Evolutionary conservation across 1,139 yeast genomes (phyloP), one percentile per base, ranked within the genome.

Genomic region (Suhomyces chickasaworum): DNA sequence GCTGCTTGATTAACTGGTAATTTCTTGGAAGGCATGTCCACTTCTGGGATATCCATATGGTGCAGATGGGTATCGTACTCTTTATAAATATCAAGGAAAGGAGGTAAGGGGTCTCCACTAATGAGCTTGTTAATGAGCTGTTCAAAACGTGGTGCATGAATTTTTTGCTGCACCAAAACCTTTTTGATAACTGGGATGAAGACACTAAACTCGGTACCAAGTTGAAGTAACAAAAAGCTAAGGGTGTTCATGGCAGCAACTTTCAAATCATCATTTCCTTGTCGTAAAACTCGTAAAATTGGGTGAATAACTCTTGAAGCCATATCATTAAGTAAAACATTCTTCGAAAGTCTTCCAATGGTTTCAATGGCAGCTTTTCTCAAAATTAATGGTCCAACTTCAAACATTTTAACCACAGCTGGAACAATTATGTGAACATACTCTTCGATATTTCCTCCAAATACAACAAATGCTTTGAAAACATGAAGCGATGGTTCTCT

Each of bases 291-390:
- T 47, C 98, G 70, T 9, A 91, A 68, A 15, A 95, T 66, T 0
- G 98, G 95, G 57, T 93, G 97, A 27, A 95, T 81, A 38, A 93
- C 88, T 53, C 97, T 74, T 2, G 97, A 87, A 0, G 97, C 86
- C 90, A 90, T 86, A 57, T 93, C 98, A 49, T 83, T 84, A 49
- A 95, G 69, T 54, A 84, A 79, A 3, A 91, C 86, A 35, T 77
- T 79, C 55, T 83, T 82, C 1, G 96, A 84, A 21, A 95, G 66
- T 56, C 88, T 85, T 1, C 97, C 97, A 34, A 93, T 74, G 0
- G 97, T 83, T 47, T 86, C 88, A 47, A 95, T 85, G 0, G 98
- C 91, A 27, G 89, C 83, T 48, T 78, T 79, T 47, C 91, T 73
- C 39, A 91, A 73, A 64, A 76, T 42, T 75, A 79, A 29, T 48